Evolutionary conservation across 176 grass and related monocot genomes (phyloP).

Genomic region (Bonia amplexicaulis): DNA sequence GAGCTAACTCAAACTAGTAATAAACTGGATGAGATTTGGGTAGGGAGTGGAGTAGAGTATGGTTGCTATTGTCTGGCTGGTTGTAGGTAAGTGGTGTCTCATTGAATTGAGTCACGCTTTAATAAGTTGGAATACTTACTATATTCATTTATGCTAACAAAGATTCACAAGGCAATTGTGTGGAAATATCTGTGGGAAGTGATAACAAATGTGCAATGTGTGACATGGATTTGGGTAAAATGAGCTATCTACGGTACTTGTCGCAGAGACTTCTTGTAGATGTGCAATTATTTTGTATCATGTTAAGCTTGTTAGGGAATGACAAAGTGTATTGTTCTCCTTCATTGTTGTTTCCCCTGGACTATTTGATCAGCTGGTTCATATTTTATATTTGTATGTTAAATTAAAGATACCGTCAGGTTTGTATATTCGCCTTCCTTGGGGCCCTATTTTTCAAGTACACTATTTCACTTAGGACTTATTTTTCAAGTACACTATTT

Average conservation of each 20-base stretch:
- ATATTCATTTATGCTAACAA: conserved; percentile 3
- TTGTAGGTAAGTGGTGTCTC: background rate
- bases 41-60: background rate
- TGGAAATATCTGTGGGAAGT: conserved; percentile 8
- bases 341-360: background rate
- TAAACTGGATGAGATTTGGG: background rate
- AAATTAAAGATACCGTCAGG: background rate
- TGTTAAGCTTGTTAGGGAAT: background rate
- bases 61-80: background rate
- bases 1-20: background rate
- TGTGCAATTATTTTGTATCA: background rate
- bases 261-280: background rate
- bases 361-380: background rate
- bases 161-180: background rate
- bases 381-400: conserved; percentile 20
- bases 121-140: background rate
- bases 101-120: background rate
- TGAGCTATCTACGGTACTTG: background rate
- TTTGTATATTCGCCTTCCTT: background rate
- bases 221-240: background rate
- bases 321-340: background rate
- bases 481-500: background rate
- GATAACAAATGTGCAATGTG: background rate
- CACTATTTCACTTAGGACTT: background rate
- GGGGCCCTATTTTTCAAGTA: background rate